Evolutionary conservation across 805 yeast species (phyloP), one percentile per base, ranked within the genome.

Genomic region (Cyberlindnera sargentensis): DNA sequence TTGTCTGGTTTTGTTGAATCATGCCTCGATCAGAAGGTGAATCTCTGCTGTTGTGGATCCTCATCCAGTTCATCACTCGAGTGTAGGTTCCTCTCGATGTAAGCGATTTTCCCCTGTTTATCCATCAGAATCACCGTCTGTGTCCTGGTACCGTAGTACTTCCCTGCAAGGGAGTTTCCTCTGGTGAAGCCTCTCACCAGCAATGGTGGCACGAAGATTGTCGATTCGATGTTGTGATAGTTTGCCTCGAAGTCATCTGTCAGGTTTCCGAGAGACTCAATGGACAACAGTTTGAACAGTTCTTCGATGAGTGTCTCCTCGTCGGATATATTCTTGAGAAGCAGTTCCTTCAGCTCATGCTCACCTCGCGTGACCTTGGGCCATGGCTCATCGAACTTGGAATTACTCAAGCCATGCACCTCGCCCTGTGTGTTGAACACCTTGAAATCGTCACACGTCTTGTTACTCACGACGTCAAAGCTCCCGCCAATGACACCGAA

Each of bases 131-230:
- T 70, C 2, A 88, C 74, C 0, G 95, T 87, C 60, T 89, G 96
- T 0, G 96, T 85, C 43, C 96, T 66, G 0, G 97, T 89, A 1
- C 96, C 96, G 57, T 88, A 90, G 53, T 69, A 79, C 24, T 67
- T 61, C 0, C 88, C 87, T 11, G 69, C 63, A n/a, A 62, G 52
- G 20, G 49, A 46, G 4, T 65, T 60, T 20, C 59, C 52, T 9
- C 64, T 63, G 20, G 65, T 59, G 36, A 61, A 52, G n/a, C 51
- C 55, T 8, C 57, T 48, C 5, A 65, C 58, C 39, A 58, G 58
- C 34, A 84, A 55, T 0, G 88, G 87, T 2, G 95, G 95, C 8
- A 89, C 74, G 55, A 80, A 87, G 5, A 89, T 78, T 3, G 85
- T 75, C 29, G 73, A 64, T 36, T 71, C 70, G 42, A 87, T 68